Conservation (phyloP, 163 green algal species). For the Scenedesmus sp. region DNA sequence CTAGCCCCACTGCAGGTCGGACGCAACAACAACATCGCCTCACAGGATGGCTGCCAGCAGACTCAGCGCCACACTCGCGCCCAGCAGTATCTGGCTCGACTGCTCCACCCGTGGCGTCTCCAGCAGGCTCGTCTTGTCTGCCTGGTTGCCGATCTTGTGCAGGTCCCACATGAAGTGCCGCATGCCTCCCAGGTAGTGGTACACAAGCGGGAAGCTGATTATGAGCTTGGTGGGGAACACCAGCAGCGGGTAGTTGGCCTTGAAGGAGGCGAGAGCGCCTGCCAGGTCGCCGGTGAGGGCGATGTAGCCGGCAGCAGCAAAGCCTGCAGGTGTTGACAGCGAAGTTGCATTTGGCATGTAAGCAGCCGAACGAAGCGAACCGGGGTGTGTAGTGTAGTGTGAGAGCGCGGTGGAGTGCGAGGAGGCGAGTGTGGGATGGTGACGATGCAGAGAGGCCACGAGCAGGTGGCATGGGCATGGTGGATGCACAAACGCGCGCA, state of each 20-base stretch:
- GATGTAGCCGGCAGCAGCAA: slow-evolving; percentile 72
- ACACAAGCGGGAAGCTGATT: slow-evolving; percentile 87
- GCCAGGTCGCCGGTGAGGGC: slow-evolving; percentile 84
- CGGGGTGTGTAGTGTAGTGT: background rate
- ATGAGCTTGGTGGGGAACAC: slow-evolving; percentile 85
- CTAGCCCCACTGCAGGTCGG: background rate
- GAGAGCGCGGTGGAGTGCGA: background rate
- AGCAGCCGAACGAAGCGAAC: background rate
- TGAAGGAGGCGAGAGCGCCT: slow-evolving; percentile 68
- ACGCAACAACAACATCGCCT: background rate
- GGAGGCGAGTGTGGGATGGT: background rate
- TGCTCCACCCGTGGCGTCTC: slow-evolving; percentile 82
- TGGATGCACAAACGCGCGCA: background rate
- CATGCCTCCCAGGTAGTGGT: slow-evolving; percentile 91
- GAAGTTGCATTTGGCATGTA: background rate
- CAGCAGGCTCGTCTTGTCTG: slow-evolving; percentile 84
- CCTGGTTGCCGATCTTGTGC: slow-evolving; percentile 82
- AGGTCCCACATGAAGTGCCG: slow-evolving; percentile 93
- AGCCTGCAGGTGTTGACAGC: slow-evolving; percentile 60
- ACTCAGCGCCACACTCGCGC: slow-evolving; percentile 62
- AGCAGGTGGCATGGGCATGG: background rate
- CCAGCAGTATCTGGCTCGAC: slow-evolving; percentile 77
- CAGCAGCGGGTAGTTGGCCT: slow-evolving; percentile 73
- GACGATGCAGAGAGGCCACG: background rate
- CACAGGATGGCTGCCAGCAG: slow-evolving; percentile 54